Base-by-base conservation (phyloP, 106 monocot genomes). In the Platanthera zijinensis region DNA sequence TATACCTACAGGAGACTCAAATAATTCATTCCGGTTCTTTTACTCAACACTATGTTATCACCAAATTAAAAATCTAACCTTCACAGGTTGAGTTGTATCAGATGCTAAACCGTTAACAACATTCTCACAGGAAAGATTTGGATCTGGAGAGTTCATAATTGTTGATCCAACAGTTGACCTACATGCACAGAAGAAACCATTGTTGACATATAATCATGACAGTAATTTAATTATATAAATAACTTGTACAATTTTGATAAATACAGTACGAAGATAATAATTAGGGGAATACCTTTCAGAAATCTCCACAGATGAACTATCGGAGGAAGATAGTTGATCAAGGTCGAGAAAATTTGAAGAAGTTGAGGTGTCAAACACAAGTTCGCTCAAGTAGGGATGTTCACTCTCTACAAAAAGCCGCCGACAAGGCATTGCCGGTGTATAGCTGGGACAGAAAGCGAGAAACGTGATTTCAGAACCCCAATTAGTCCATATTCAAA, bases 311-410 rank as follows among this genome's bases (percentile, higher is more conserved):
- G 76, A 87, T 53, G 88, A 86, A 71, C 86, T 86, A 10, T 83
- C 85, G 17, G 86, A 87, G 15, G 83, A 83, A 32, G 89, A 95
- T 56, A 95, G 81, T 77, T 80, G 86, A 66, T 89, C 91, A 74
- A 95, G 79, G 71, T 95, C 91, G 15, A 95, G 81, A 82, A 95
- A 95, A 81, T 95, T 95, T 74, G 95, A 91, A 76, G 76, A 79
- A 51, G 82, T 84, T 48, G 84, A 78, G 69, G 74, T 80, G 73
- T 80, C 68, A 57, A 72, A 74, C 32, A 52, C 77, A 84, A 83
- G 72, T 47, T 86, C 91, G 69, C 51, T 62, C 17, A 79, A 83
- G 76, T 21, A 87, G 64, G 69, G 81, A 39, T 84, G 87, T 50
- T 83, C 79, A 45, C 72, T 81, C 56, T 89, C 83, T 28, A 73